Conservation (phyloP, 352 stramenopile genomes). For the Globisporangium sylvaticum region DNA sequence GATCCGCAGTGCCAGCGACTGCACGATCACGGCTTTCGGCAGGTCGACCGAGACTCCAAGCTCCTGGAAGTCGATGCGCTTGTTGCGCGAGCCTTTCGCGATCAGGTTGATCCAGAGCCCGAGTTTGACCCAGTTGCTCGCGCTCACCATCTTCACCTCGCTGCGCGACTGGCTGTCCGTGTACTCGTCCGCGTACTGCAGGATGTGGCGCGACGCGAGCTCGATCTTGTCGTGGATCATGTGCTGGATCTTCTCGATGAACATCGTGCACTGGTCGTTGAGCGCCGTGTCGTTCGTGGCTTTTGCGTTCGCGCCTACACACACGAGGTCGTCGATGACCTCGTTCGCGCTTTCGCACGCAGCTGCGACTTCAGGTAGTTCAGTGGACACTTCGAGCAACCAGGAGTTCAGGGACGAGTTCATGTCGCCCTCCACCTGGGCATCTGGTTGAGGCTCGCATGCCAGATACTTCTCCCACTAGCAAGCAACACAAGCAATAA, state of each 20-base stretch:
- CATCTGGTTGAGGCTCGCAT: constrained; percentile 64
- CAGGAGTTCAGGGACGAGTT: constrained; percentile 82
- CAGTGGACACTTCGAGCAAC: constrained; percentile 48
- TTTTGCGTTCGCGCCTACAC: constrained; percentile 46
- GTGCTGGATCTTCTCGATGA: constrained; percentile 46
- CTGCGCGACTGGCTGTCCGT: constrained; percentile 47
- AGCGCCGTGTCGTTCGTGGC: constrained; percentile 51
- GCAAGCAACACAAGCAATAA: neutral
- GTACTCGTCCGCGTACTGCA: constrained; percentile 78
- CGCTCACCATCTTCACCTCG: constrained; percentile 66
- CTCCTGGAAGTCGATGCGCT: constrained; percentile 69
- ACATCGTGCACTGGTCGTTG: constrained; percentile 33
- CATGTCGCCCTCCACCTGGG: constrained; percentile 70
- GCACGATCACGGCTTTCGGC: constrained; percentile 73
- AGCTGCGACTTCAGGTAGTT: constrained; percentile 41
- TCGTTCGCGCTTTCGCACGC: constrained; percentile 51
- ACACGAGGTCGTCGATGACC: constrained; percentile 60
- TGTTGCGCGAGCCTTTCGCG: constrained; percentile 70
- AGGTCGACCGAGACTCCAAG: constrained; percentile 63
- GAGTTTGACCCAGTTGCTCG: constrained; percentile 41
- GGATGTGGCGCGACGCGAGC: constrained; percentile 50
- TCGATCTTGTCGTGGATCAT: constrained; percentile 69
- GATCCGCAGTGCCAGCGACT: constrained; percentile 67
- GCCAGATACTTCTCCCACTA: constrained; percentile 76
- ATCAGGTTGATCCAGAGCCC: constrained; percentile 75